Evolutionary conservation across 2,329 filamentous ascomycete species (phyloP).

Genomic region (Colletotrichum tofieldiae): DNA sequence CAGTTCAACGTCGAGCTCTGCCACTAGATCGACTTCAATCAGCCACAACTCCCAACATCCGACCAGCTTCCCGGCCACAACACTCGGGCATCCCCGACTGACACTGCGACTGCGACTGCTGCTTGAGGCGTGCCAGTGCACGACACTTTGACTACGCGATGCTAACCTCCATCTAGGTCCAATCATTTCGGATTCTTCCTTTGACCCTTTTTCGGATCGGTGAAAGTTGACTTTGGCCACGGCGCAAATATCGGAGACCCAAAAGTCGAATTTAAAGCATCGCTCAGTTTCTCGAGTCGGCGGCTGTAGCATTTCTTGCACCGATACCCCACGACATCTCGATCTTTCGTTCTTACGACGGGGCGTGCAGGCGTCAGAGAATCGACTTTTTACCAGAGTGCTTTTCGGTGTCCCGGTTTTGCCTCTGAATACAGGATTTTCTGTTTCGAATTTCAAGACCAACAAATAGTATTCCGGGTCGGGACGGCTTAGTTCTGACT

Average conservation of each 20-base stretch:
- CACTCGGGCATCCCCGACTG: no score
- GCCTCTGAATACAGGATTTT: constrained; percentile 55
- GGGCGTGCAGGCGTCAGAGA: constrained; percentile 60
- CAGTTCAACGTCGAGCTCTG: not conserved
- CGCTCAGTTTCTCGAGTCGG: constrained; percentile 41
- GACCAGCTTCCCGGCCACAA: not conserved
- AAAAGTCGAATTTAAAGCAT: constrained; percentile 45
- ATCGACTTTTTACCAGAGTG: constrained; percentile 53
- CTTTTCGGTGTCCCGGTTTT: constrained; percentile 56
- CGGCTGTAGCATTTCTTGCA: constrained; percentile 42
- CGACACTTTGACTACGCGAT: not conserved
- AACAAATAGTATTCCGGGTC: constrained; percentile 27
- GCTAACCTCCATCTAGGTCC: constrained; percentile 34
- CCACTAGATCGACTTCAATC: not conserved
- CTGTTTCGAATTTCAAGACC: constrained; percentile 51
- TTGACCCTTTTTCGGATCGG: constrained; percentile 48
- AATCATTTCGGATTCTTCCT: constrained; percentile 40
- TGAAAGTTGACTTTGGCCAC: constrained; percentile 48
- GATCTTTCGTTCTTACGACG: constrained; percentile 46
- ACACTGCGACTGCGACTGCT: constrained; percentile 9
- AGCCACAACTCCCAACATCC: not conserved
- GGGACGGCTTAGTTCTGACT: constrained; percentile 10
- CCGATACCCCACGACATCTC: constrained; percentile 40
- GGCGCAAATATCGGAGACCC: constrained; percentile 41
- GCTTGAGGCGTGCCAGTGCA: not conserved